Conservation (phyloP, 106 monocot species). For the Phalaenopsis equestris region DNA sequence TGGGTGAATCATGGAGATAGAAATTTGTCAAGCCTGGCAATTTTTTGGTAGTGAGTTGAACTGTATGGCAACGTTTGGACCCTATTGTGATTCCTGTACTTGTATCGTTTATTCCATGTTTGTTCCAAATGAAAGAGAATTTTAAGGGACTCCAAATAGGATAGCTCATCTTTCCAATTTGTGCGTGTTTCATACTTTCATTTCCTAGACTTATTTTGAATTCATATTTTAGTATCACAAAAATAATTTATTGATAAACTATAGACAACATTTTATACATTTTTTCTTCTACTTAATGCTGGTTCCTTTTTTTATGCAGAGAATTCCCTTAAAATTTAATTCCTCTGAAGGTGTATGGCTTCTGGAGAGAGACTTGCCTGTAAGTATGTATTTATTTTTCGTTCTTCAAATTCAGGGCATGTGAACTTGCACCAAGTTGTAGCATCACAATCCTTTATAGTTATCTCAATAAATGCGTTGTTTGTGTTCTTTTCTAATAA, state of each 20-base stretch:
- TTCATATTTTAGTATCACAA: neutral
- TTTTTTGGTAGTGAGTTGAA: neutral
- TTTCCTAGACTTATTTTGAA: neutral
- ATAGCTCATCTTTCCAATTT: neutral
- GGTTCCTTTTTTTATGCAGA: constrained; percentile 31
- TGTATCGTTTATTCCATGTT: neutral
- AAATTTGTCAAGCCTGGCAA: neutral
- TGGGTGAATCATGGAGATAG: neutral
- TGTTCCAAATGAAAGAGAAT: neutral
- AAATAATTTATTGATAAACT: neutral
- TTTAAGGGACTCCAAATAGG: neutral
- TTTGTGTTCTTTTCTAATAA: neutral
- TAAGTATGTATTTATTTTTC: constrained; percentile 31
- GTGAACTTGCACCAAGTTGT: neutral
- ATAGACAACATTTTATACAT: neutral
- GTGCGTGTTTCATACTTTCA: neutral
- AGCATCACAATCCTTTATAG: neutral
- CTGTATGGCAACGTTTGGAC: neutral
- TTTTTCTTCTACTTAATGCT: neutral
- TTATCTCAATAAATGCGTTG: neutral
- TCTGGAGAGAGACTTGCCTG: constrained; percentile 72
- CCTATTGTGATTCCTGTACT: neutral
- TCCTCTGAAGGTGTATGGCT: constrained; percentile 51
- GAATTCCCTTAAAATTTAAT: constrained; percentile 68
- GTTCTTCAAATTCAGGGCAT: neutral